Percentiles rank a stretch among this genome's conserved stretches.
phyloP scores from a whole-genome alignment of 1,284 basidiomycete species.

The Cerioporus squamosus region DNA sequence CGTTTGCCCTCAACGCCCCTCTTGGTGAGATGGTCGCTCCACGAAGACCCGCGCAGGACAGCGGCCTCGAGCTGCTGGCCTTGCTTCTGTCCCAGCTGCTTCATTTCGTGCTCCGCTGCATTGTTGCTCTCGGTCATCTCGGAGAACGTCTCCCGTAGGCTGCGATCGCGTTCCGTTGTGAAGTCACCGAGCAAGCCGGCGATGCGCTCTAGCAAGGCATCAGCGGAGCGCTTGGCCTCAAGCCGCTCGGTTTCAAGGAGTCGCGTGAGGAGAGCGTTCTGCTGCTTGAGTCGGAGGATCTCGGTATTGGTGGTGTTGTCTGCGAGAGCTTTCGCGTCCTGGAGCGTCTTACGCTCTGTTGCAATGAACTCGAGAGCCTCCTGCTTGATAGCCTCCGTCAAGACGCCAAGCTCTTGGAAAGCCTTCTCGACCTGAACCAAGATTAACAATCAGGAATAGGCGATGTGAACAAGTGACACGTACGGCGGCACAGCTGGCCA shows the following conservation, averaged over 20 bases:
- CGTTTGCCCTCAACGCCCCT: conserved; percentile 56
- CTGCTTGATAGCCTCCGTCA: conserved; percentile 64
- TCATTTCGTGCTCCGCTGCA: conserved; percentile 55
- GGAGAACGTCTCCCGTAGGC: conserved; percentile 64
- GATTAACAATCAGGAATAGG: neutral
- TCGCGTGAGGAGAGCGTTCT: conserved; percentile 70
- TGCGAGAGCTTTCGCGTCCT: conserved; percentile 54
- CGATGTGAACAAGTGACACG: conserved; percentile 25
- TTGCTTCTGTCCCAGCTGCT: conserved; percentile 52
- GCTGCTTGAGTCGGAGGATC: conserved; percentile 67
- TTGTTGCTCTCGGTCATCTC: conserved; percentile 61
- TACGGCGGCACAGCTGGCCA: conserved; percentile 49
- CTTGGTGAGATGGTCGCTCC: conserved; percentile 48
- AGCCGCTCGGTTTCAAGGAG: conserved; percentile 71
- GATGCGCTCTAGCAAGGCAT: conserved; percentile 74
- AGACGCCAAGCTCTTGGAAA: conserved; percentile 51
- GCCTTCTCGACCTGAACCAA: conserved; percentile 53
- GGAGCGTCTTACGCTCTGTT: conserved; percentile 55
- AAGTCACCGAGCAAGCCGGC: conserved; percentile 75
- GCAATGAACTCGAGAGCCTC: conserved; percentile 64
- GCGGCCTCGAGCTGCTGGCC: conserved; percentile 48
- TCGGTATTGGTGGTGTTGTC: conserved; percentile 61
- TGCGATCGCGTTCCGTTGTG: conserved; percentile 68
- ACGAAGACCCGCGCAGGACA: conserved; percentile 43
- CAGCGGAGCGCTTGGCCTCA: conserved; percentile 69